These are phyloP conservation scores for Saturnispora sekii DNA, from an alignment of 805 yeast genomes.

Conservation along the genomic window DNA sequence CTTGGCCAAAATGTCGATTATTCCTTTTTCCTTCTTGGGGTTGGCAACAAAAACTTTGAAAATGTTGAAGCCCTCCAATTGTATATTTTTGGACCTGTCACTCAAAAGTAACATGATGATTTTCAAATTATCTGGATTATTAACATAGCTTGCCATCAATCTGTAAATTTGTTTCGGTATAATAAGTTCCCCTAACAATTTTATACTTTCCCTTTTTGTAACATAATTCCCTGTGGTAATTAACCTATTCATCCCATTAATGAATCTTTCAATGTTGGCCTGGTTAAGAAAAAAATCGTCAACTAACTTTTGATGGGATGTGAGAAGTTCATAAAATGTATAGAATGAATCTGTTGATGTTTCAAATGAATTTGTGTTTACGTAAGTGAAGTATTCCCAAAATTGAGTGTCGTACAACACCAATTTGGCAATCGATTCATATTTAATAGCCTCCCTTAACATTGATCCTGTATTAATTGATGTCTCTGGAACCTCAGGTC, in stretches of 20 bases:
- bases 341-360: constrained; percentile 84
- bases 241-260: constrained; percentile 52
- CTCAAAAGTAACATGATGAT: constrained; percentile 76
- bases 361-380: constrained; percentile 72
- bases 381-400: constrained; percentile 80
- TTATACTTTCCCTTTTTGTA: constrained; percentile 82
- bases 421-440: constrained; percentile 56
- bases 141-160: constrained; percentile 69
- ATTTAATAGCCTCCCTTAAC: constrained; percentile 74
- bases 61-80: constrained; percentile 83
- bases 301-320: constrained; percentile 58
- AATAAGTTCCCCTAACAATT: constrained; percentile 63
- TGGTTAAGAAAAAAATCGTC: constrained; percentile 59
- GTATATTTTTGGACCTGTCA: constrained; percentile 84
- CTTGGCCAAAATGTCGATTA: constrained; percentile 72
- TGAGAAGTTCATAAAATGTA: constrained; percentile 60
- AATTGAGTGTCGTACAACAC: constrained; percentile 51
- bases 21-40: constrained; percentile 76
- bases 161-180: constrained; percentile 59
- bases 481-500: constrained; percentile 66
- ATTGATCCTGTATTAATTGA: constrained; percentile 71
- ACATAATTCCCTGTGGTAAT: constrained; percentile 79
- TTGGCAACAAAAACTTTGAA: constrained; percentile 95
- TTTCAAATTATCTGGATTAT: constrained; percentile 74
- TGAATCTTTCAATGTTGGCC: constrained; percentile 40